Evolutionary conservation across 345 rosid species (phyloP).

Genomic region (Euclidium syriacum): DNA sequence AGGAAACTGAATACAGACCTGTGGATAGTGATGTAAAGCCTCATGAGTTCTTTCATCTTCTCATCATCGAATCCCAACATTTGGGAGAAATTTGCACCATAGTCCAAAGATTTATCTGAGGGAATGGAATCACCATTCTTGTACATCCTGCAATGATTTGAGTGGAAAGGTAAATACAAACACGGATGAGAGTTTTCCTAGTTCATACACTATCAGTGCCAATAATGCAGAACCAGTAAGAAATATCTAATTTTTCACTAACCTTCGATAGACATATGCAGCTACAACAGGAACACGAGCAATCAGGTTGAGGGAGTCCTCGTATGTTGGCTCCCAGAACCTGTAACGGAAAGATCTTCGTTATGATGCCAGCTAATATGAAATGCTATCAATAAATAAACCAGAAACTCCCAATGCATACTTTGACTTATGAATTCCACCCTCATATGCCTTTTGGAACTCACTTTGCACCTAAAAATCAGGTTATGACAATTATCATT

Average conservation of each 20-base stretch:
- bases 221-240: not conserved
- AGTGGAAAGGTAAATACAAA: conserved; percentile 9
- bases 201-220: not conserved
- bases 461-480: conserved; percentile 85
- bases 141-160: conserved; percentile 53
- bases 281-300: conserved; percentile 89
- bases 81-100: conserved; percentile 83
- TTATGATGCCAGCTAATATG: conserved; percentile 12
- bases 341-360: conserved; percentile 35
- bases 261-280: conserved; percentile 89
- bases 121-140: conserved; percentile 77
- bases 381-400: conserved; percentile 14
- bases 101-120: conserved; percentile 70
- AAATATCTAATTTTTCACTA: conserved; percentile 25
- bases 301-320: conserved; percentile 86
- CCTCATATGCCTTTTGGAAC: conserved; percentile 90
- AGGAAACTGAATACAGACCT: conserved; percentile 43
- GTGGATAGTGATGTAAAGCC: conserved; percentile 94
- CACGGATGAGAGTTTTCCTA: not conserved
- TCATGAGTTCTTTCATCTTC: conserved; percentile 93
- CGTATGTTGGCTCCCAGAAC: conserved; percentile 97
- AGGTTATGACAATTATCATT: conserved; percentile 9
- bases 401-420: conserved; percentile 33
- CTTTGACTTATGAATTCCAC: conserved; percentile 87
- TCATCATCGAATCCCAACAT: conserved; percentile 91